Conservation (phyloP, 805 yeast species). For the Metschnikowia similis region DNA sequence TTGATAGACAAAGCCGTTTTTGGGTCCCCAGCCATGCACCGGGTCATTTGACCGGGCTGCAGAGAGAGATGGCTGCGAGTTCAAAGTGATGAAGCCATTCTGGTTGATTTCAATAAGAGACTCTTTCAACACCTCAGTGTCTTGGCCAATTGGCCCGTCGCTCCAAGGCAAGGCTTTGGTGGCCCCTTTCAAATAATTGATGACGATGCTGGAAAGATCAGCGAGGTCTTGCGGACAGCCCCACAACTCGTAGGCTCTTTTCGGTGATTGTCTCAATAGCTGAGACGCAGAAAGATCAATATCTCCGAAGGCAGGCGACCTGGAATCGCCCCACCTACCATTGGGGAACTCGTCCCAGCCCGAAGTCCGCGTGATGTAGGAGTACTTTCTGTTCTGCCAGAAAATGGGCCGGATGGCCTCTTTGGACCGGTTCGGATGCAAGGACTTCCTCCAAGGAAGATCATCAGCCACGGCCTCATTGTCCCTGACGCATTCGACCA, state of each 20-base stretch:
- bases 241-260: conserved; percentile 82
- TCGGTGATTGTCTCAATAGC: conserved; percentile 76
- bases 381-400: conserved; percentile 91
- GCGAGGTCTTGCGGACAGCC: conserved; percentile 62
- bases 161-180: conserved; percentile 87
- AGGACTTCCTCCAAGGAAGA: conserved; percentile 89
- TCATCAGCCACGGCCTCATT: conserved; percentile 38
- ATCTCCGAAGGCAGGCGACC: conserved; percentile 96
- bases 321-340: conserved; percentile 97
- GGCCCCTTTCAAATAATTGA: conserved; percentile 67
- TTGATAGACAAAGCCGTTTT: conserved; percentile 87
- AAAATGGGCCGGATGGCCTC: conserved; percentile 91
- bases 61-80: conserved; percentile 91
- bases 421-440: conserved; percentile 71
- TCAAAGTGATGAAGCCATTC: conserved; percentile 72
- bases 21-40: conserved; percentile 92
- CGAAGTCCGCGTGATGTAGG: conserved; percentile 83
- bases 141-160: conserved; percentile 81
- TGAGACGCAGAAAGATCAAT: conserved; percentile 77
- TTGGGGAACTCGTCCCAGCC: conserved; percentile 98
- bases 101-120: conserved; percentile 61
- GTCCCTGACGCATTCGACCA: conserved; percentile 44
- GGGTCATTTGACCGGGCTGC: conserved; percentile 69
- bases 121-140: conserved; percentile 58
- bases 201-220: conserved; percentile 62